These are phyloP conservation scores for Phellinidium pouzarii DNA, from an alignment of 1,284 basidiomycete genomes.

Conservation along the genomic window DNA sequence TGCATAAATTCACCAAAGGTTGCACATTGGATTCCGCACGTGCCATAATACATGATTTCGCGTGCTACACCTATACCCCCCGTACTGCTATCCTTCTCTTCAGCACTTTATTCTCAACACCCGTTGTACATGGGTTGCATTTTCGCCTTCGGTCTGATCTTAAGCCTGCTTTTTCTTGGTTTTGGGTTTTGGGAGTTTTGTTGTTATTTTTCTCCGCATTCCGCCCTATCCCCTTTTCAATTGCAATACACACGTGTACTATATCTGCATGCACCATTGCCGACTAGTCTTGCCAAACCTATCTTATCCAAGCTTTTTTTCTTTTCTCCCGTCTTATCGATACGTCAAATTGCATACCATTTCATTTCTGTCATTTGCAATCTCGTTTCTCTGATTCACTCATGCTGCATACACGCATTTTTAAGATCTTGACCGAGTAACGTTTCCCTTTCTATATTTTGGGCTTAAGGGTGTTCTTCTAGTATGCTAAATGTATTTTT, in stretches of 20 bases:
- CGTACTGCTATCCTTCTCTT: neutral
- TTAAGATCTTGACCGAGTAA: too few relatives aligned
- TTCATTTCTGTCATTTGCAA: neutral
- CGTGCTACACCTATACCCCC: neutral
- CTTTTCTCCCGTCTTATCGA: neutral
- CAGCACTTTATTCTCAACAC: neutral
- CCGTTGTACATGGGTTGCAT: neutral
- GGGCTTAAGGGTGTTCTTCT: neutral
- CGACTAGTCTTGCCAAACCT: neutral
- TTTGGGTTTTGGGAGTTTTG: neutral
- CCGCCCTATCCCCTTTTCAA: neutral
- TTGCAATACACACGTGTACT: slow-evolving; percentile 6
- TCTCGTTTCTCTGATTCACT: neutral
- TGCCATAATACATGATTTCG: neutral
- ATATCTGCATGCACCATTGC: slow-evolving; percentile 2
- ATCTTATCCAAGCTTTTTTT: neutral
- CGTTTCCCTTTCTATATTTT: slow-evolving; percentile 2
- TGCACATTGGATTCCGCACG: neutral
- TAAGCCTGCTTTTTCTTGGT: neutral
- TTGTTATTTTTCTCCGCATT: neutral
- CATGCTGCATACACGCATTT: slow-evolving; percentile 2
- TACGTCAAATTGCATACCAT: neutral
- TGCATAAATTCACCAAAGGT: neutral
- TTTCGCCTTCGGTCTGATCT: slow-evolving; percentile 3
- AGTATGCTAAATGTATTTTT: neutral